phyloP scores from a whole-genome alignment of 2,329 filamentous ascomycete species.

The Phialemonium atrogriseum region DNA sequence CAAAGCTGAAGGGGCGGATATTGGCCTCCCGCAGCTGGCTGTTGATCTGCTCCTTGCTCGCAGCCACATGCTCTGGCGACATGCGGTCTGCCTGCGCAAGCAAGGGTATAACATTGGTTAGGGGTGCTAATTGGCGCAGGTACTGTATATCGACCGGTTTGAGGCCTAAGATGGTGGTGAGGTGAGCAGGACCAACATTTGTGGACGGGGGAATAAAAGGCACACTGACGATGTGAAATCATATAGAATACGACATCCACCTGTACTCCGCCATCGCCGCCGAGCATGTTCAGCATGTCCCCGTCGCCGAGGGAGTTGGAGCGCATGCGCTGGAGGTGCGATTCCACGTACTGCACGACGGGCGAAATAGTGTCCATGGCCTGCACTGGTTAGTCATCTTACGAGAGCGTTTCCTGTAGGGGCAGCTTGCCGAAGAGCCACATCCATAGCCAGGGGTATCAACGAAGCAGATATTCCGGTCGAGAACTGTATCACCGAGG shows the following conservation, averaged over 20 bases:
- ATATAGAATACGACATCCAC: constrained; percentile 84
- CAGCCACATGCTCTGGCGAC: constrained; percentile 44
- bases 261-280: constrained; percentile 72
- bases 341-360: constrained; percentile 65
- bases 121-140: constrained; percentile 57
- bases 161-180: constrained; percentile 35
- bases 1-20: constrained; percentile 62
- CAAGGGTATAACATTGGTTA: constrained; percentile 81
- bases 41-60: constrained; percentile 51
- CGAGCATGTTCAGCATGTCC: constrained; percentile 70
- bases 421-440: constrained; percentile 40
- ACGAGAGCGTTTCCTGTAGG: constrained; percentile 4
- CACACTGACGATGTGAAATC: constrained; percentile 56
- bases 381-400: constrained; percentile 23
- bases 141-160: constrained; percentile 61
- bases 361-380: constrained; percentile 49
- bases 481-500: constrained; percentile 67
- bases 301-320: constrained; percentile 57
- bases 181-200: constrained; percentile 3
- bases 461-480: constrained; percentile 89
- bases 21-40: constrained; percentile 46
- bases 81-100: constrained; percentile 70
- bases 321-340: constrained; percentile 55
- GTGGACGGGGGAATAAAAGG: neutral
- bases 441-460: constrained; percentile 64